These are phyloP conservation scores for Fusarium luffae DNA, from an alignment of 2,329 filamentous ascomycete genomes.

Conservation along the genomic window DNA sequence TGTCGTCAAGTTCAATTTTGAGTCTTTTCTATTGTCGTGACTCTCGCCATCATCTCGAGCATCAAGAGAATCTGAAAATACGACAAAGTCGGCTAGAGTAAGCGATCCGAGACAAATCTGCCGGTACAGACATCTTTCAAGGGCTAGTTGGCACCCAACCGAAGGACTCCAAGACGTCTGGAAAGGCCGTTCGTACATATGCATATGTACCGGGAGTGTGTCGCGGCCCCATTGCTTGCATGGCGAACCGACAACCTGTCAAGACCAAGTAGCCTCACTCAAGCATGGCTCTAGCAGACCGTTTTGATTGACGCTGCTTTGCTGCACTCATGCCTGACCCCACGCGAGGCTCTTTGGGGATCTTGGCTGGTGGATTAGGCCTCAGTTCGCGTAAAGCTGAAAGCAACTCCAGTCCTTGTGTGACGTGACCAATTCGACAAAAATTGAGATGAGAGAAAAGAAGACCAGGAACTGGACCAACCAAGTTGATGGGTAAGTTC, in stretches of 20 bases:
- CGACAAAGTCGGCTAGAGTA: background rate
- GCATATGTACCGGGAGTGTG: slow-evolving; percentile 25
- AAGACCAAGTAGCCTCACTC: slow-evolving; percentile 43
- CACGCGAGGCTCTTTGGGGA: slow-evolving; percentile 36
- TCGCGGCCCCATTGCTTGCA: slow-evolving; percentile 46
- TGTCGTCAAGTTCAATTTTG: background rate
- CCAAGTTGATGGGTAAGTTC: slow-evolving; percentile 10
- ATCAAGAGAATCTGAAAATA: background rate
- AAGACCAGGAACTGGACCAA: slow-evolving; percentile 12
- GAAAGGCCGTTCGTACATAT: slow-evolving; percentile 34
- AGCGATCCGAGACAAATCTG: slow-evolving; percentile 25
- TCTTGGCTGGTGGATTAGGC: slow-evolving; percentile 37
- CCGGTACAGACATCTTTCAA: slow-evolving; percentile 14
- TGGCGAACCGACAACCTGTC: slow-evolving; percentile 47
- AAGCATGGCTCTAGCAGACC: slow-evolving; percentile 21
- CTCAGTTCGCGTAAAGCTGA: slow-evolving; percentile 33
- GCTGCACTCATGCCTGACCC: slow-evolving; percentile 48
- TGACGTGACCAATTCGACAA: slow-evolving; percentile 27
- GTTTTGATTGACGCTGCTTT: slow-evolving; percentile 16
- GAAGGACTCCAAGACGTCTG: slow-evolving; percentile 18
- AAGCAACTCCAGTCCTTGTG: slow-evolving; percentile 19
- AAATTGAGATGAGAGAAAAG: slow-evolving; percentile 30
- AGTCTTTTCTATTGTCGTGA: background rate
- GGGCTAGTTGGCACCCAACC: slow-evolving; percentile 21
- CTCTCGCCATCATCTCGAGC: background rate